Percentiles rank a stretch among this genome's conserved stretches.
These are phyloP conservation scores for Xylariaceae sp. DNA, from an alignment of 2,329 filamentous ascomycete genomes.

Conservation along the genomic window DNA sequence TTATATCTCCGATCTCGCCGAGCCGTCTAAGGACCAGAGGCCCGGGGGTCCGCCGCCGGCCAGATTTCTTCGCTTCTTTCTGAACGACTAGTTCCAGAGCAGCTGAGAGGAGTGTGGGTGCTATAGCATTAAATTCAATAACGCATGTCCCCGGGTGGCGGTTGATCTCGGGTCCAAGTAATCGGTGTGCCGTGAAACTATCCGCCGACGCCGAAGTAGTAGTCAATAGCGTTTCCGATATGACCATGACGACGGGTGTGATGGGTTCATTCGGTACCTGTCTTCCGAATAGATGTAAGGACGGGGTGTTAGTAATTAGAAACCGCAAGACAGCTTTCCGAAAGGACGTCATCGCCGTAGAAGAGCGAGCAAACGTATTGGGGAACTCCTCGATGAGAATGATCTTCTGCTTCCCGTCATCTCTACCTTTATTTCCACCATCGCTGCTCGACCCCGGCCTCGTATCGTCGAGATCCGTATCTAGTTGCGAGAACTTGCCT, in stretches of 20 bases:
- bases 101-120: slow-evolving; percentile 78
- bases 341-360: slow-evolving; percentile 64
- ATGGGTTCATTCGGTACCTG: slow-evolving; percentile 43
- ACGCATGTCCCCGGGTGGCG: slow-evolving; percentile 73
- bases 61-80: slow-evolving; percentile 80
- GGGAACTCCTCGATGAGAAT: slow-evolving; percentile 81
- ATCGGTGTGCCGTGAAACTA: slow-evolving; percentile 85
- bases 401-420: slow-evolving; percentile 43
- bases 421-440: slow-evolving; percentile 7
- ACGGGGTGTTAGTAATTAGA: slow-evolving; percentile 63
- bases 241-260: slow-evolving; percentile 78
- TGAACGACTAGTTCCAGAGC: slow-evolving; percentile 76
- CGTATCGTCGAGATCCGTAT: slow-evolving; percentile 36
- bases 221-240: slow-evolving; percentile 85
- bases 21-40: slow-evolving; percentile 73
- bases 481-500: slow-evolving; percentile 72
- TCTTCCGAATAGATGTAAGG: slow-evolving; percentile 45
- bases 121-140: slow-evolving; percentile 92
- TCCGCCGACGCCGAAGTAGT: slow-evolving; percentile 82
- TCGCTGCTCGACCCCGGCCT: slow-evolving; percentile 12
- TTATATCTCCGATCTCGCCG: slow-evolving; percentile 84
- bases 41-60: slow-evolving; percentile 70
- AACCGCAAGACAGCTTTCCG: slow-evolving; percentile 71
- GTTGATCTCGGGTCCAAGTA: slow-evolving; percentile 82
- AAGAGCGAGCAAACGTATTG: slow-evolving; percentile 66